phyloP scores from a whole-genome alignment of 2,329 filamentous ascomycete species.

The Pochonia chlamydosporia region DNA sequence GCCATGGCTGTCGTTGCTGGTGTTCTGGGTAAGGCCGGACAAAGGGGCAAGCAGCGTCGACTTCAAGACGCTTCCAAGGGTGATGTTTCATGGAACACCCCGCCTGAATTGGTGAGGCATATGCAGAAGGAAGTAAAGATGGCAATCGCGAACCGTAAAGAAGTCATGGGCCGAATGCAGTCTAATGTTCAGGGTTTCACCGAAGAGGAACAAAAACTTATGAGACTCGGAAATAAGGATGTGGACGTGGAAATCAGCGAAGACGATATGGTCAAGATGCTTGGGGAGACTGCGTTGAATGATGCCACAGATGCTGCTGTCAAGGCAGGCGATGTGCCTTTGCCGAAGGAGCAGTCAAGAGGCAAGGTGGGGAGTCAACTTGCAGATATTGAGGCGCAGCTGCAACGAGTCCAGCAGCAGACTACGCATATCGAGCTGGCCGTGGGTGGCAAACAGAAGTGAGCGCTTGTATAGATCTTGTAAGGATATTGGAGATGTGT shows the following conservation, averaged over 20 bases:
- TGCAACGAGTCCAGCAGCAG: conserved; percentile 10
- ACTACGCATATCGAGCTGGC: conserved; percentile 18
- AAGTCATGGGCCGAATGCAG: conserved; percentile 31
- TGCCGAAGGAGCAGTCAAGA: neutral
- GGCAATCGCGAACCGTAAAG: conserved; percentile 25
- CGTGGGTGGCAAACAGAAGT: conserved; percentile 12
- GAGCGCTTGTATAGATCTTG: neutral
- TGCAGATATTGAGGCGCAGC: conserved; percentile 14
- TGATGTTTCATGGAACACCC: conserved; percentile 55
- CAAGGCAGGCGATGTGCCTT: neutral
- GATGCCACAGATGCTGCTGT: conserved; percentile 2
- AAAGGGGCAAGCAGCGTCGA: conserved; percentile 67
- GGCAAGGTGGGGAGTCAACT: conserved; percentile 1
- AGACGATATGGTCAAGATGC: conserved; percentile 29
- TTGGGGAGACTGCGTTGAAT: conserved; percentile 15
- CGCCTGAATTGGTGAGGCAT: conserved; percentile 34
- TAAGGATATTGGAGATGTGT: conserved; percentile 1
- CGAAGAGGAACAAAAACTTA: conserved; percentile 30
- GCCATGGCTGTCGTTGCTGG: conserved; percentile 77
- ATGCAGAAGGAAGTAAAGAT: conserved; percentile 27
- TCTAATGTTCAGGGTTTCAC: conserved; percentile 29
- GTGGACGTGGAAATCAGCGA: conserved; percentile 25
- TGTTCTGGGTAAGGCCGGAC: conserved; percentile 76
- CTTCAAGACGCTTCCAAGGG: conserved; percentile 57
- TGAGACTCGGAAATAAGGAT: conserved; percentile 20